Evolutionary conservation across 495 filamentous ascomycete species (phyloP), one percentile per base, ranked within the genome.

Genomic region (Lasiosphaeris hirsuta): DNA sequence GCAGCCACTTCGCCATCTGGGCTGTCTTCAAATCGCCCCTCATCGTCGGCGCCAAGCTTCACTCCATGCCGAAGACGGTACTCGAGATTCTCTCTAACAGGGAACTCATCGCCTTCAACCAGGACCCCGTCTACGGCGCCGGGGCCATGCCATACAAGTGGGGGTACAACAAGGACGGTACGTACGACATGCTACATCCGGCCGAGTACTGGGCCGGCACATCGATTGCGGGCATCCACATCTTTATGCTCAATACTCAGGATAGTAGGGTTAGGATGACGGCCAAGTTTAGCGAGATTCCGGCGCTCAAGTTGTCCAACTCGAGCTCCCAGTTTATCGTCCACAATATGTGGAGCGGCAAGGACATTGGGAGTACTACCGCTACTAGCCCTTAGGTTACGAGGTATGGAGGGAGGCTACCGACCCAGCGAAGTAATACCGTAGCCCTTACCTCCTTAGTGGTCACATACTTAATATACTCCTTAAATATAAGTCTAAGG

Each of bases 61-160:
- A 44, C 42, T 7, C 8, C 7, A 44, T 44, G 10, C 10, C 8
- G 15, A 7, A 8, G 42, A 7, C 7, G 42, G 15, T 44, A 7
- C 42, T 44, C 9, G 15, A 15, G 9, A 44, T 44, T 17, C 17
- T 44, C 9, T 8, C 8, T 8, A 44, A 44, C 15, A 8, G 42
- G 42, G 42, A 44, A 17, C 17, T 44, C 9, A 44, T 44, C 17
- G 42, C 8, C 7, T 44, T 44, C 42, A 44, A 44, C 14, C 42
- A 44, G 42, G 42, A 44, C 17, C 42, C 42, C 9, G 48, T 73
- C 0, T 57, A 73, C 39, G 84, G 83, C 1, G 67, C 65, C 7
- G 77, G 82, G 2, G 83, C 82, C 0, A 75, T 63, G 66, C 85
- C 85, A 1, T 88, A 82, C 54, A 86, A 86, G 65, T 86, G 84